Evolutionary conservation across 495 filamentous ascomycete species (phyloP).

Genomic region (Penicillium paradoxum): DNA sequence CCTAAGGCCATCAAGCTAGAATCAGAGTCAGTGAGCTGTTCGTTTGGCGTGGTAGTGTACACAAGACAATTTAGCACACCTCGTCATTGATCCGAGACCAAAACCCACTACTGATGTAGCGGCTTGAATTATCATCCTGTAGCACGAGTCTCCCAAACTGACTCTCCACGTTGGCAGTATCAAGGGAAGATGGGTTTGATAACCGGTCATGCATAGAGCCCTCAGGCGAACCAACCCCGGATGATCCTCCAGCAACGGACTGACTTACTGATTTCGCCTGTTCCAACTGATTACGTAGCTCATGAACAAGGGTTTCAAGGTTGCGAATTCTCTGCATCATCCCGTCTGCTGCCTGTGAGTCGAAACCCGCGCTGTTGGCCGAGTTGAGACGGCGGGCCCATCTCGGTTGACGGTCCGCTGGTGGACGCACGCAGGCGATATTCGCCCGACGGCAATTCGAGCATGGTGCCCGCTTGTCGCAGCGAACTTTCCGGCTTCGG

Average conservation of each 20-base stretch:
- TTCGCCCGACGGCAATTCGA: slow-evolving; percentile 60
- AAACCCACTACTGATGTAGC: slow-evolving; percentile 49
- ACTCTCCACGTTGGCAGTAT: slow-evolving; percentile 18
- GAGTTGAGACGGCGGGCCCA: slow-evolving; percentile 48
- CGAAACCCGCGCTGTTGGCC: background rate
- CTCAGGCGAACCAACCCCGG: slow-evolving; percentile 14
- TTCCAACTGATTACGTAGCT: slow-evolving; percentile 49
- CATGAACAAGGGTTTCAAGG: slow-evolving; percentile 52
- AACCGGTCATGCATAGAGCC: slow-evolving; percentile 6
- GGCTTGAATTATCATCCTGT: slow-evolving; percentile 34
- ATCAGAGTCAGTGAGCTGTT: background rate
- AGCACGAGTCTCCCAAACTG: slow-evolving; percentile 42
- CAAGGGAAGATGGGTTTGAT: background rate
- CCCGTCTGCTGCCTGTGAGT: slow-evolving; percentile 16
- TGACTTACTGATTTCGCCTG: slow-evolving; percentile 28
- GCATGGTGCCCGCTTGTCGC: slow-evolving; percentile 63
- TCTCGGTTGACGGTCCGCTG: slow-evolving; percentile 41
- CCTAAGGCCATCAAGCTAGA: slow-evolving; percentile 41
- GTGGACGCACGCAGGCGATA: slow-evolving; percentile 52
- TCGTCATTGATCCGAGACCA: slow-evolving; percentile 52
- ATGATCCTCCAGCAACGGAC: slow-evolving; percentile 15
- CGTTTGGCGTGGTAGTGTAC: background rate
- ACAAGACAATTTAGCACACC: slow-evolving; percentile 26
- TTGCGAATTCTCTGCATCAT: slow-evolving; percentile 49
- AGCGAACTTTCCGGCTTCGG: slow-evolving; percentile 60